These are phyloP conservation scores for Westerdykella aurantiaca DNA, from an alignment of 2,329 filamentous ascomycete genomes.

Conservation along the genomic window DNA sequence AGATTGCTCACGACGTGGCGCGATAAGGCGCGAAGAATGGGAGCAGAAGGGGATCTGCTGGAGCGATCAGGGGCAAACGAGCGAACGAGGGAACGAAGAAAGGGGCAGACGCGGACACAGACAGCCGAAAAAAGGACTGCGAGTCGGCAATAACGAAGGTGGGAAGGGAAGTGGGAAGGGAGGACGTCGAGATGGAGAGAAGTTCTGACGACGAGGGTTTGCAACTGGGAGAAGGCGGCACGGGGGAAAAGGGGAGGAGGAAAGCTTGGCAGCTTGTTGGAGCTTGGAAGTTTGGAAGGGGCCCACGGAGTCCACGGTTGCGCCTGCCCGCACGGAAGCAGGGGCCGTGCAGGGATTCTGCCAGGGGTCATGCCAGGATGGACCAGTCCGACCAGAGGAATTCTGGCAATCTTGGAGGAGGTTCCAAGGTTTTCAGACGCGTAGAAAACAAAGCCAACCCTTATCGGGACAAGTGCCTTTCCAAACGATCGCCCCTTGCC, in stretches of 20 bases:
- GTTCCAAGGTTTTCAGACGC: background rate
- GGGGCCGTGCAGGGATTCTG: background rate
- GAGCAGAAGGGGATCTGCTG: slow-evolving; percentile 24
- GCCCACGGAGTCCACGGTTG: no score
- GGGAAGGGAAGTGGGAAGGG: slow-evolving; percentile 3
- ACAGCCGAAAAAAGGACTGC: slow-evolving; percentile 8
- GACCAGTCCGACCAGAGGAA: no score
- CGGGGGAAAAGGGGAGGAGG: slow-evolving; percentile 6
- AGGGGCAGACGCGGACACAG: slow-evolving; percentile 5
- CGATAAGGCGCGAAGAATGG: slow-evolving; percentile 23
- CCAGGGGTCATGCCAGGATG: no score
- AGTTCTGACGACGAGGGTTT: background rate
- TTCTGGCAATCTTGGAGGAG: background rate
- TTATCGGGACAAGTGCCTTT: background rate
- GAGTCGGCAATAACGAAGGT: slow-evolving; percentile 12
- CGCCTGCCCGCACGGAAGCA: no score
- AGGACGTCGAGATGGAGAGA: slow-evolving; percentile 1
- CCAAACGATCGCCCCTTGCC: background rate
- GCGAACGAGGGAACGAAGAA: slow-evolving; percentile 34
- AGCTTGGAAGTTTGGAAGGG: no score
- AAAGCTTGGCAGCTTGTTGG: background rate
- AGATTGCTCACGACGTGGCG: slow-evolving; percentile 26
- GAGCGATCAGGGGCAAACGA: slow-evolving; percentile 31
- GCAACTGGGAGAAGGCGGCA: background rate
- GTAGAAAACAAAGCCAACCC: background rate